Evolutionary conservation across 2,329 filamentous ascomycete genomes (phyloP).

Genomic region (Penicillium sp.): DNA sequence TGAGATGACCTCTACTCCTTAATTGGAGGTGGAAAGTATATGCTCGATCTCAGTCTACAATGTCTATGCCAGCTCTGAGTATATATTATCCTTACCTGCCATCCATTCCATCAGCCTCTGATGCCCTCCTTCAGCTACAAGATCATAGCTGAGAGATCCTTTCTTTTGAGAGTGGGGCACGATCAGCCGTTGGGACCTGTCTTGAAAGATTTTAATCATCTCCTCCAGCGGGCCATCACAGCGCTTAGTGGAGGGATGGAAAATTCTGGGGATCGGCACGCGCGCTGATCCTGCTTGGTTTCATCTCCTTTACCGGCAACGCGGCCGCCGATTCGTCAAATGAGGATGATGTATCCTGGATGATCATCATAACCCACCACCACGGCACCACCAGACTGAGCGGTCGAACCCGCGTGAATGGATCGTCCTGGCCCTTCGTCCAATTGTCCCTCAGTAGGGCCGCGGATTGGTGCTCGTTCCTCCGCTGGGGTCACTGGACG

Average conservation of each 20-base stretch:
- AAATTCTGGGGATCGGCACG: conserved; percentile 26
- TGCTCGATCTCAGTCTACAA: neutral
- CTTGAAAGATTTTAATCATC: neutral
- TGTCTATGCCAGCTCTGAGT: neutral
- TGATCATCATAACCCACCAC: neutral
- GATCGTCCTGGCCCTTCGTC: conserved; percentile 25
- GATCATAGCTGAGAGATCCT: too few relatives aligned
- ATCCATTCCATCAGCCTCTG: too few relatives aligned
- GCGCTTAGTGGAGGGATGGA: neutral
- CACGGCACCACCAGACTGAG: neutral
- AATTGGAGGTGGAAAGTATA: neutral
- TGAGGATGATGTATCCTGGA: conserved; percentile 5
- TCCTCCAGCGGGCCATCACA: too few relatives aligned
- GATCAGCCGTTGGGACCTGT: neutral
- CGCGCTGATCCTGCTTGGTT: conserved; percentile 26
- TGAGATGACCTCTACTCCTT: neutral
- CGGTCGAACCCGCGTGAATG: conserved; percentile 30
- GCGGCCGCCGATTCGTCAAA: conserved; percentile 25
- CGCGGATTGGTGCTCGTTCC: neutral
- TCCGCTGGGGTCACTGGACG: neutral
- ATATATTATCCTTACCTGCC: too few relatives aligned
- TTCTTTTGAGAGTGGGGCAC: neutral
- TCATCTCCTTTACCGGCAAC: conserved; percentile 21
- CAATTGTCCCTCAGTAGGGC: conserved; percentile 12
- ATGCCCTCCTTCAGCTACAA: too few relatives aligned